These are phyloP conservation scores for Trametes maxima DNA, from an alignment of 768 basidiomycete species.

Conservation along the genomic window DNA sequence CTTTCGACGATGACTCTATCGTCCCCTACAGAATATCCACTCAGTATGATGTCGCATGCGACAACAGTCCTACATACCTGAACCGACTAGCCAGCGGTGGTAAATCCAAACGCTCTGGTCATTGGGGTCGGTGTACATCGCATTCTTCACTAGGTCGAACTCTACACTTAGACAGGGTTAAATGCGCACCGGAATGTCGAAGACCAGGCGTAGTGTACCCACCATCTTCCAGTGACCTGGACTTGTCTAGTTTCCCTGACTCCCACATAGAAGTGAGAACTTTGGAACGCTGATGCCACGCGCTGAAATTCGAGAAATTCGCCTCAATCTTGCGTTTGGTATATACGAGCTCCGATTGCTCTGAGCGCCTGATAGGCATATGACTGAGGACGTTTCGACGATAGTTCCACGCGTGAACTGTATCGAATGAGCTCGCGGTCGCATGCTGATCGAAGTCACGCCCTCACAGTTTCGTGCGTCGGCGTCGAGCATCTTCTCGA, in stretches of 20 bases:
- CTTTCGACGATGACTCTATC: slow-evolving; percentile 59
- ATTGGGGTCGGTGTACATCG: slow-evolving; percentile 93
- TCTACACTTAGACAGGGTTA: slow-evolving; percentile 51
- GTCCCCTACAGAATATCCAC: slow-evolving; percentile 47
- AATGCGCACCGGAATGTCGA: background rate
- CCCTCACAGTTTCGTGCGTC: slow-evolving; percentile 93
- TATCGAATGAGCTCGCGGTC: background rate
- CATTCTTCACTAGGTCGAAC: slow-evolving; percentile 89
- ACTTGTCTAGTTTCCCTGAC: slow-evolving; percentile 51
- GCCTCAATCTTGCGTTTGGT: slow-evolving; percentile 89
- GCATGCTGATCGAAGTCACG: background rate
- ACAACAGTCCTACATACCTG: slow-evolving; percentile 47
- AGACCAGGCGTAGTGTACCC: slow-evolving; percentile 20
- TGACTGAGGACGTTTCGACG: slow-evolving; percentile 80
- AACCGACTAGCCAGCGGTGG: slow-evolving; percentile 93
- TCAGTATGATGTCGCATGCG: background rate
- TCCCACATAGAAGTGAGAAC: slow-evolving; percentile 70
- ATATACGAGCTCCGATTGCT: slow-evolving; percentile 75
- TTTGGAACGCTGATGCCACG: slow-evolving; percentile 97
- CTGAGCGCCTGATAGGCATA: slow-evolving; percentile 60
- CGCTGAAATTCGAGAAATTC: slow-evolving; percentile 97
- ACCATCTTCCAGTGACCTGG: slow-evolving; percentile 72
- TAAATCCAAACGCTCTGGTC: slow-evolving; percentile 99
- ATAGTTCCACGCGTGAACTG: slow-evolving; percentile 96
- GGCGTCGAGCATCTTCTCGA: slow-evolving; percentile 89